Evolutionary conservation across 768 basidiomycete genomes (phyloP), one percentile per base, ranked within the genome.

Genomic region (Suillus luteus): DNA sequence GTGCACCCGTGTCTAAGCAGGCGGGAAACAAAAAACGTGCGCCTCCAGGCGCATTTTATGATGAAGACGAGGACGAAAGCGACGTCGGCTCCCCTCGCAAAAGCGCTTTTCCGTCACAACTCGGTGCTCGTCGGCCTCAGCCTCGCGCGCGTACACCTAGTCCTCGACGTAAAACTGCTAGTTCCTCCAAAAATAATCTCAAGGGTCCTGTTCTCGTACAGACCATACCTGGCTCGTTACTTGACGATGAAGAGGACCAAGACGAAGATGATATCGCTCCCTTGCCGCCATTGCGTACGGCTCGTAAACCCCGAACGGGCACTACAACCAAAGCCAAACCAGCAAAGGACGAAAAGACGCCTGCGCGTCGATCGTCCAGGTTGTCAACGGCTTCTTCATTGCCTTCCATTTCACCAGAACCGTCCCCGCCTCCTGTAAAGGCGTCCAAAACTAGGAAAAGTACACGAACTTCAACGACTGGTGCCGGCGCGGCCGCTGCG

Each of bases 21-120:
- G 37, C 63, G 46, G 55, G 69, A 59, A 62, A 71, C 10, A 65
- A 61, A 63, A 76, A 72, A 62, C 79, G 72, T 54, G 73, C 74
- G 43, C 79, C 77, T 6, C 84, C 83, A 11, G 83, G 82, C 0
- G 82, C 82, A 40, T 85, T 85, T 66, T 71, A 73, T 1, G 80
- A 80, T 2, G 81, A 81, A 11, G 82, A 82, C 24, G 72, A 63
- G 15, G 72, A 79, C 3, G 75, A 61, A 48, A 44, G 64, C 9
- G 65, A 63, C 7, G 38, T 46, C 17, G 55, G 66, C 27, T 37
- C 66, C 57, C 54, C 68, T 46, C 64, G 10, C 65, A 67, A 33
- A 61, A 67, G 17, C 61, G 15, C 31, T 52, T 27, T 35, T 59
- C 14, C 35, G 62, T 64, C 22, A 63, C 67, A 14, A 37, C 48